Base-by-base conservation (phyloP, 169 alveolate genomes). In the Plasmodium malariae region DNA sequence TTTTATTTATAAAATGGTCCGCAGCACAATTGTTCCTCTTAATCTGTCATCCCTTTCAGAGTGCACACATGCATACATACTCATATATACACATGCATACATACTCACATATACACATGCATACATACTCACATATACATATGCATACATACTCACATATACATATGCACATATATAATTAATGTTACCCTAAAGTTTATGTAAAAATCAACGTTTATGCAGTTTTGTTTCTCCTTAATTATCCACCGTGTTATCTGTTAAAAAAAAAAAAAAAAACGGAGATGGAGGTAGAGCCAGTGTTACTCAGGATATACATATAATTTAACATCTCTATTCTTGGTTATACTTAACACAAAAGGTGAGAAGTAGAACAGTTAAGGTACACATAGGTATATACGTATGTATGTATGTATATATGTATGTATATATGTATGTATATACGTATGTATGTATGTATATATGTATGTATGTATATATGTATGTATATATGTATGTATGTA, bases 161-260 rank as follows among this genome's bases (percentile, higher is more conserved):
- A 24, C 1, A 40, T 43, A 9, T 36, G 9, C 26, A 37, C 7
- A 14, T 26, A 30, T 6, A 63, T 21, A 4, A 7, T 36, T n/a
- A 14, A 9, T 68, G 3, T 69, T 80, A 80, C 90, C 62, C 83
- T 49, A 40, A 80, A 80, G 37, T 69, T 80, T 65, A 80, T 80
- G 34, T 65, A 80, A 80, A 80, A 80, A 55, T 80, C 40, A 57
- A 80, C 63, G 60, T 80, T 65, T 54, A 80, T 49, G 70, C 80
- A 80, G 14, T 37, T 40, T 14, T 49, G 14, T 65, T 80, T 80
- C 17, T 80, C 76, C 28, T 63, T 70, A 17, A 80, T 65, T 2
- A 30, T 37, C 90, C 90, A 80, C 54, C 65, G 83, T 0, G 90
- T 80, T 36, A 54, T 63, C 90, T 80, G 49, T 7, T 49, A 48